Evolutionary conservation across 2,329 filamentous ascomycete genomes (phyloP).

Genomic region (Fusarium tjaetaba): DNA sequence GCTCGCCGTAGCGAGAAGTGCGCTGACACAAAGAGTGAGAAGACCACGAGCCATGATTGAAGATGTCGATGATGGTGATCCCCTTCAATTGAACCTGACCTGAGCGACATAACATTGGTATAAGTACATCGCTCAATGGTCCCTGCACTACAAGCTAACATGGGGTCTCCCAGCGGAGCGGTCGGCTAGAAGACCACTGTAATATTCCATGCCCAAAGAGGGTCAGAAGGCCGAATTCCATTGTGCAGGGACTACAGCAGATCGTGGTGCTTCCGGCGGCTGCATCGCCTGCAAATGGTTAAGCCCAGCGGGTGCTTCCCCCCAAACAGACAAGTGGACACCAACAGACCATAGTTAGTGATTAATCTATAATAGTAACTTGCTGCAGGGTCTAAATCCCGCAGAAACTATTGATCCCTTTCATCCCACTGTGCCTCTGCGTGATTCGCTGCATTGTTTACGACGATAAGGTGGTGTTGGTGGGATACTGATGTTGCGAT

Average conservation of each 20-base stretch:
- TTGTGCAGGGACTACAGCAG: background rate
- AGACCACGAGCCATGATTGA: slow-evolving; percentile 29
- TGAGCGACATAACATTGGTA: background rate
- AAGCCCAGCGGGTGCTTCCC: background rate
- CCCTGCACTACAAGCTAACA: background rate
- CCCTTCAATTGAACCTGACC: background rate
- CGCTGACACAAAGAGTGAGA: slow-evolving; percentile 23
- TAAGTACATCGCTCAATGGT: background rate
- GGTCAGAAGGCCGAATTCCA: background rate
- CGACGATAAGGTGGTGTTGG: background rate
- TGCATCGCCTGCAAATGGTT: slow-evolving; percentile 6
- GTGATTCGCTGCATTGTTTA: background rate
- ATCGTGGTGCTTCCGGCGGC: background rate
- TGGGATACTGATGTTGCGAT: background rate
- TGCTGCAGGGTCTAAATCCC: background rate
- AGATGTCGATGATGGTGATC: background rate
- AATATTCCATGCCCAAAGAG: background rate
- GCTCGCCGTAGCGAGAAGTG: slow-evolving; percentile 15
- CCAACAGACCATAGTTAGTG: background rate
- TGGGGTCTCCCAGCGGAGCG: background rate
- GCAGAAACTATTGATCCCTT: background rate
- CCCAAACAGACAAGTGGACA: slow-evolving; percentile 1
- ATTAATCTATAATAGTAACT: background rate
- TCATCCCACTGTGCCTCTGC: background rate
- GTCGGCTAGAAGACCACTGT: background rate